Base-by-base conservation (phyloP, 164 flowering plant species). In the Piper betle region DNA sequence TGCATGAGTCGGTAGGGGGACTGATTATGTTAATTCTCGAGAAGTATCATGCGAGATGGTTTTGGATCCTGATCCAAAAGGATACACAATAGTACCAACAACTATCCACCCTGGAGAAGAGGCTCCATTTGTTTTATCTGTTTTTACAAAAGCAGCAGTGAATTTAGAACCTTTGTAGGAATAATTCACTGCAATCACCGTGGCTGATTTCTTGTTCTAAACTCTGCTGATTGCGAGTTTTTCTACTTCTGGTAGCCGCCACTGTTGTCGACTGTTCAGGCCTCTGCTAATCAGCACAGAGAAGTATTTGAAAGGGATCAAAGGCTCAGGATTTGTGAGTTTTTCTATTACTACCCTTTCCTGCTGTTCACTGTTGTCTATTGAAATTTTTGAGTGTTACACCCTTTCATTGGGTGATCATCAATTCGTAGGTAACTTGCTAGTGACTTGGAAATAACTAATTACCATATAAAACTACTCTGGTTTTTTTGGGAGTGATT, bases 1-100 rank as follows among this genome's bases (percentile, higher is more conserved):
- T 94, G 62, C 99, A 94, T 65, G 99, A 94, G 75, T 91, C 99
- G 19, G 93, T 88, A 59, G 99, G 99, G 99, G 99, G 60, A 91
- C 99, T 52, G 99, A 94, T 75, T 94, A 94, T 70, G 99, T 94
- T 15, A 94, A 94, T 68, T 91, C 97, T 53, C 80, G 99, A 57
- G 99, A 94, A 79, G 88, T 94, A 82, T 88, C 99, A 3, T 94
- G 96, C 66, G 99, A 94, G 74, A 94, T 94, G 97, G 99, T 94
- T 71, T 75, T 94, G 58, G 97, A 94, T 17, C 99, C 99, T 73
- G 97, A 94, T 74, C 97, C 95, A 10, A 94, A 81, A 75, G 99
- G 99, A 25, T 88, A 91, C 79, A 94, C 99, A 8, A 91, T 94
- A 40, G 99, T 94, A 59, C 99, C 99, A 10, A 94, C 97, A 20